Conservation (phyloP, 1,284 basidiomycete genomes). For the Coniferiporia sulphurascens region DNA sequence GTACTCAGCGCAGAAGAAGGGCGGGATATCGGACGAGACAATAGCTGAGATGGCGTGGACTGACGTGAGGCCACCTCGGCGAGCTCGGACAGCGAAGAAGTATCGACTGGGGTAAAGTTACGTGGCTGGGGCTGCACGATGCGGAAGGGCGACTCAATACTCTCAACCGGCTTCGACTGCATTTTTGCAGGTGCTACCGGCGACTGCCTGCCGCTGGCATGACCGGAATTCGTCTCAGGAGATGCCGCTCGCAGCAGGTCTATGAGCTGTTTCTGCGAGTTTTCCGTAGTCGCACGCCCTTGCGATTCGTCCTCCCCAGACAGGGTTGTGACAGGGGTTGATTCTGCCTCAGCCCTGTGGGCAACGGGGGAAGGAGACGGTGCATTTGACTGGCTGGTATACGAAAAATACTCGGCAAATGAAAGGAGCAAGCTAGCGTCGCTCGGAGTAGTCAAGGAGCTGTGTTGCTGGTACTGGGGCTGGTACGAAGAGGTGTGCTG, state of each 20-base stretch:
- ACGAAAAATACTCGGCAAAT: slow-evolving; percentile 7
- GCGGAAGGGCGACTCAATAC: slow-evolving; percentile 6
- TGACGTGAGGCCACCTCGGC: slow-evolving; percentile 11
- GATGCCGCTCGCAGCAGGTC: slow-evolving; percentile 5
- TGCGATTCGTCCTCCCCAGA: slow-evolving; percentile 7
- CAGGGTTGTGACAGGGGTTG: slow-evolving; percentile 14
- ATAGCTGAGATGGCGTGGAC: slow-evolving; percentile 1
- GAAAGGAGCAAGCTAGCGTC: slow-evolving; percentile 10
- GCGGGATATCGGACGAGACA: slow-evolving; percentile 1
- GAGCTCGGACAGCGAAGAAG: slow-evolving; percentile 9
- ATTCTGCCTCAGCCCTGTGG: slow-evolving; percentile 9
- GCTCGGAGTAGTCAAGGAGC: not conserved
- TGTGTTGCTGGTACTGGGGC: not conserved
- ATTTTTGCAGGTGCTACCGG: not conserved
- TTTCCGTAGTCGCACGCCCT: not conserved
- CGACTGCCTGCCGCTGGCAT: not conserved
- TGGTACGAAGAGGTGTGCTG: not conserved
- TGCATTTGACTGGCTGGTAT: not conserved
- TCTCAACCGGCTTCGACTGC: slow-evolving; percentile 2
- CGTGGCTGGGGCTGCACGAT: slow-evolving; percentile 15
- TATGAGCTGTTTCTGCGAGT: slow-evolving; percentile 2
- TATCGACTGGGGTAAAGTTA: not conserved
- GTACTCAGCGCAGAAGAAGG: slow-evolving; percentile 8
- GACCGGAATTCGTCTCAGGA: slow-evolving; percentile 1
- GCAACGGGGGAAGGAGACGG: slow-evolving; percentile 3